These are phyloP conservation scores for Kernera saxatilis DNA, from an alignment of 345 rosid species.

Conservation along the genomic window DNA sequence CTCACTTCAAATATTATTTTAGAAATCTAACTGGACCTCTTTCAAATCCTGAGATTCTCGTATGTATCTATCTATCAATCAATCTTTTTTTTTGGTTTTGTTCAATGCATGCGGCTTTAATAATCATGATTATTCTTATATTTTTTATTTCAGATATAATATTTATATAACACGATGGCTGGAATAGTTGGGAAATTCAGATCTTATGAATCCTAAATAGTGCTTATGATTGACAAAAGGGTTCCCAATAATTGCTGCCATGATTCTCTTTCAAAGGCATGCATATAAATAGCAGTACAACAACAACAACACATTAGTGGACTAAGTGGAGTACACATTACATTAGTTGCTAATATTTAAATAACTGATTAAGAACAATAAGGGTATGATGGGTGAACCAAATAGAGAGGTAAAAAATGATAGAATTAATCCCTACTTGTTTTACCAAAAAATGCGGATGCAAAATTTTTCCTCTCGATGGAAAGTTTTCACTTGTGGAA, in stretches of 20 bases:
- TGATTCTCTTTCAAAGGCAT: slow-evolving; percentile 23
- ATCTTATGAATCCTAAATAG: slow-evolving; percentile 24
- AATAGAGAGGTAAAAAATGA: too few relatives aligned
- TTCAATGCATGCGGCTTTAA: slow-evolving; percentile 27
- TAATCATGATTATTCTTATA: neutral
- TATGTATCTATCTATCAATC: neutral
- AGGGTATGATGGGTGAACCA: too few relatives aligned
- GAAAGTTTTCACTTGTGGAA: neutral
- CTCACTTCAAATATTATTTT: neutral
- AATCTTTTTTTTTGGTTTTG: neutral
- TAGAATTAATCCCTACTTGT: neutral
- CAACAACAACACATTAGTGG: slow-evolving; percentile 11
- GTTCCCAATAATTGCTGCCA: slow-evolving; percentile 21
- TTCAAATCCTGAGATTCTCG: slow-evolving; percentile 9
- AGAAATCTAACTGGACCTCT: neutral
- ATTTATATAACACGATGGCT: slow-evolving; percentile 16
- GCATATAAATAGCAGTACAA: slow-evolving; percentile 25
- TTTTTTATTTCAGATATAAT: neutral
- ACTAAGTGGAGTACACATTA: slow-evolving; percentile 6
- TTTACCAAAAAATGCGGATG: neutral
- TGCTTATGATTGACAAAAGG: slow-evolving; percentile 32
- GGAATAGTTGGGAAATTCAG: slow-evolving; percentile 16
- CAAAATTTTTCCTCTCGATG: neutral
- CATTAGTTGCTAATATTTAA: neutral
- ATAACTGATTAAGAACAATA: neutral